Conservation (phyloP, 1,284 basidiomycete species). For the Malassezia equina region DNA sequence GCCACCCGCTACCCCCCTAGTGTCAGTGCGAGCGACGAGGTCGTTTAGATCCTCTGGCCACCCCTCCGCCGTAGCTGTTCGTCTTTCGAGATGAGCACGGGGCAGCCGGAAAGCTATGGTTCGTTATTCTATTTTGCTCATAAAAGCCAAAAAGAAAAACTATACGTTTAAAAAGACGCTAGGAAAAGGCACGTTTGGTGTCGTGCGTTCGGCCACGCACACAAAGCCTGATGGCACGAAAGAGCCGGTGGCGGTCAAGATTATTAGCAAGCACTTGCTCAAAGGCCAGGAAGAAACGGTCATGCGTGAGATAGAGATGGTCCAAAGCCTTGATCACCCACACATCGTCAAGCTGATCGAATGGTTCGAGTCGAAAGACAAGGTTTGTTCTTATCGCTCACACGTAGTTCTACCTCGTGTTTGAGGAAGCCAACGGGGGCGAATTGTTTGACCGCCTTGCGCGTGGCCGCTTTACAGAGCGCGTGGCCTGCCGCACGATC, state of each 20-base stretch:
- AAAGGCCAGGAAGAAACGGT: constrained; percentile 42
- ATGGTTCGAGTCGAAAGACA: constrained; percentile 47
- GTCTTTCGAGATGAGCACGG: neutral
- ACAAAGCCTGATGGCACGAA: constrained; percentile 14
- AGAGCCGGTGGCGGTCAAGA: constrained; percentile 42
- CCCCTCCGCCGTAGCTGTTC: neutral
- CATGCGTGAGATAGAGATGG: constrained; percentile 44
- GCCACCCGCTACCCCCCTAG: neutral
- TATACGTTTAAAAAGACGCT: constrained; percentile 45
- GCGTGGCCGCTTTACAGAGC: constrained; percentile 44
- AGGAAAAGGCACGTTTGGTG: constrained; percentile 44
- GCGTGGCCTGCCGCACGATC: constrained; percentile 43
- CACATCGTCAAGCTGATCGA: constrained; percentile 54
- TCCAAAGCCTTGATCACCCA: constrained; percentile 42
- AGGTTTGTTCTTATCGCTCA: constrained; percentile 10
- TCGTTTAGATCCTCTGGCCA: neutral
- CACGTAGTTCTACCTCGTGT: constrained; percentile 47
- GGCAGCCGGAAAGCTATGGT: constrained; percentile 14
- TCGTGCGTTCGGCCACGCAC: constrained; percentile 29
- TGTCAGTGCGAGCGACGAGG: neutral
- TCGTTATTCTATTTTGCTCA: neutral
- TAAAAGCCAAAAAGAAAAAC: constrained; percentile 41
- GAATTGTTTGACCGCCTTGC: constrained; percentile 49
- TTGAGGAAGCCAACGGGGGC: constrained; percentile 49
- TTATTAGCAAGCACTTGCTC: constrained; percentile 42